These are phyloP conservation scores for Botryotinia convoluta DNA, from an alignment of 2,329 filamentous ascomycete species.

Conservation along the genomic window DNA sequence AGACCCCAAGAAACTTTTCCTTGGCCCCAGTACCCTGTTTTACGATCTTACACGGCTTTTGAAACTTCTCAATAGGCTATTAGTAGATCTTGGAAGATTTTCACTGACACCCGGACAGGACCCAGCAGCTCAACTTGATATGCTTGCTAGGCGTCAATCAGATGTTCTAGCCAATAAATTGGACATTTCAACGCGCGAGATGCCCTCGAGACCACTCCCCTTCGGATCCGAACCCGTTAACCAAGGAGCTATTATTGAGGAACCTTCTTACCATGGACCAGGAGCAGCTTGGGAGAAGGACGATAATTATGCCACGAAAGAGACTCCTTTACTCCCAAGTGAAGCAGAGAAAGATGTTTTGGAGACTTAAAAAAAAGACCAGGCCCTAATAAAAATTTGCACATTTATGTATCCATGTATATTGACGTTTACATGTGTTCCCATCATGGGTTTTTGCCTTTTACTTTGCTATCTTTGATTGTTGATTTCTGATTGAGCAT, in stretches of 20 bases:
- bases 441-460: neutral
- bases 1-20: slow-evolving; percentile 3
- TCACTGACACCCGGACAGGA: slow-evolving; percentile 52
- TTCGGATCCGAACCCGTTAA: slow-evolving; percentile 54
- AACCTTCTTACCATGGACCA: slow-evolving; percentile 51
- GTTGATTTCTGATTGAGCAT: neutral
- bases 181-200: slow-evolving; percentile 40
- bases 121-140: slow-evolving; percentile 66
- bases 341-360: slow-evolving; percentile 39
- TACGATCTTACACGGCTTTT: slow-evolving; percentile 16
- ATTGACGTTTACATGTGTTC: neutral
- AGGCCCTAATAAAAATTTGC: slow-evolving; percentile 8
- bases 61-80: slow-evolving; percentile 11
- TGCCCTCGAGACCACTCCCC: slow-evolving; percentile 51
- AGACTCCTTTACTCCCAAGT: slow-evolving; percentile 36
- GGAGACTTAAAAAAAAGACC: slow-evolving; percentile 24
- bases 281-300: slow-evolving; percentile 52
- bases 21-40: slow-evolving; percentile 2
- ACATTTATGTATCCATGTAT: slow-evolving; percentile 15
- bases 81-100: slow-evolving; percentile 14
- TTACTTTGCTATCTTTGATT: neutral
- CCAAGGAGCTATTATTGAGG: slow-evolving; percentile 39
- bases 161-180: slow-evolving; percentile 58
- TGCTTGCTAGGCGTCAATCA: slow-evolving; percentile 65
- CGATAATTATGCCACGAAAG: slow-evolving; percentile 43